Evolutionary conservation across 2,329 filamentous ascomycete genomes (phyloP).

Genomic region (Phialophora verrucosa): DNA sequence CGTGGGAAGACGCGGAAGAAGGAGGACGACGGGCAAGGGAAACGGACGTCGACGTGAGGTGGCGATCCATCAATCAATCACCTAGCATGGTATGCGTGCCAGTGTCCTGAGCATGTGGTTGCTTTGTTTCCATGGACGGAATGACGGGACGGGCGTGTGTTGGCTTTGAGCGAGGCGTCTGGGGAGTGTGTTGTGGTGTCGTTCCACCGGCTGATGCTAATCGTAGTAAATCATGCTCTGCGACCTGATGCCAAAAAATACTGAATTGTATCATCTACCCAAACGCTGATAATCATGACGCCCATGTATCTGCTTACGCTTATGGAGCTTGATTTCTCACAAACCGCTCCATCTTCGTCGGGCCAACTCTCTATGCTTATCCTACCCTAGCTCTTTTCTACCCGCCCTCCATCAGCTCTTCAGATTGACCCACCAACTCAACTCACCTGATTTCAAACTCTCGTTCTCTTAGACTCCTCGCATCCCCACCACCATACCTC

Average conservation of each 20-base stretch:
- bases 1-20: constrained; percentile 12
- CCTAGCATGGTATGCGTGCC: neutral
- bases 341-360: neutral
- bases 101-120: neutral
- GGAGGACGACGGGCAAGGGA: constrained; percentile 7
- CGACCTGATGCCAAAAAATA: neutral
- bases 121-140: neutral
- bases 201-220: neutral
- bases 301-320: neutral
- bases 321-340: neutral
- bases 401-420: neutral
- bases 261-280: neutral
- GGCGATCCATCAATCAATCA: neutral
- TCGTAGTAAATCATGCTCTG: neutral
- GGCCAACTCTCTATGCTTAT: neutral
- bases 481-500: constrained; percentile 16
- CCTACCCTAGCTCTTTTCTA: neutral
- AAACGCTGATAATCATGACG: neutral
- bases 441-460: constrained; percentile 11
- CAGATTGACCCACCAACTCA: neutral
- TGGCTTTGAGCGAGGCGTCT: constrained; percentile 1
- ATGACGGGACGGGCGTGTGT: neutral
- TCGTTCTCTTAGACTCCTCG: constrained; percentile 5
- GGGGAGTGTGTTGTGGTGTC: neutral
- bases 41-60: neutral